Base-by-base conservation (phyloP, 768 basidiomycete species). In the Collybiopsis luxurians region DNA sequence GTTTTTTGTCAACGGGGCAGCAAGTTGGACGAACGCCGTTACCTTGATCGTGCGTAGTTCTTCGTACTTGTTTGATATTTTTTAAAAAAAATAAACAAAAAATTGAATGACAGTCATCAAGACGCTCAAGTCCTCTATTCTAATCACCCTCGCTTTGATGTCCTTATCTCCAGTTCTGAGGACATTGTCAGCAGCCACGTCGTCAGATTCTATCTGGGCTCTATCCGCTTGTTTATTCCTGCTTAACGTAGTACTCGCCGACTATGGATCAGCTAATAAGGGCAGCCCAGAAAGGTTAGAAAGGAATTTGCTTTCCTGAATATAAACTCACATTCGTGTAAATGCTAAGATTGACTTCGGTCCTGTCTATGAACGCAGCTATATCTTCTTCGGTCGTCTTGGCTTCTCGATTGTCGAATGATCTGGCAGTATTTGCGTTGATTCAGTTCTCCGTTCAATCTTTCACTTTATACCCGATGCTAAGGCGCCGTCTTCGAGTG, bases 151-250 rank as follows among this genome's bases (percentile, higher is more conserved):
- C 23, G 83, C 91, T 6, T 80, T 99, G 58, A 85, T 97, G 76
- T 87, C 94, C 15, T 78, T 98, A 54, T 88, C 95, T 2, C 97
- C 97, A 13, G 90, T 98, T 10, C 76, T 98, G 55, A 84, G 88
- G 65, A 98, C 96, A 4, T 74, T 99, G 66, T 96, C 94, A 27
- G 90, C 92, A 38, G 92, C 95, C 24, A 98, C 95, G 3, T 97
- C 96, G 38, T 91, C 91, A 12, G 97, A 99, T 69, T 94, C 94
- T 27, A 95, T 98, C 61, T 98, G 94, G 94, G 95, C 96, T 5
- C 73, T 98, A 50, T 84, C 93, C n/a, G 90, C 91, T 3, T 78
- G 79, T 51, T 81, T 98, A 43, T 92, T 98, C 70, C 75, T 84
- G 52, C 74, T 97, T 38, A 93, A 95, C 67, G 79, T 86, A 19